Evolutionary conservation across 768 basidiomycete genomes (phyloP).

Genomic region (Lactarius sanguifluus): DNA sequence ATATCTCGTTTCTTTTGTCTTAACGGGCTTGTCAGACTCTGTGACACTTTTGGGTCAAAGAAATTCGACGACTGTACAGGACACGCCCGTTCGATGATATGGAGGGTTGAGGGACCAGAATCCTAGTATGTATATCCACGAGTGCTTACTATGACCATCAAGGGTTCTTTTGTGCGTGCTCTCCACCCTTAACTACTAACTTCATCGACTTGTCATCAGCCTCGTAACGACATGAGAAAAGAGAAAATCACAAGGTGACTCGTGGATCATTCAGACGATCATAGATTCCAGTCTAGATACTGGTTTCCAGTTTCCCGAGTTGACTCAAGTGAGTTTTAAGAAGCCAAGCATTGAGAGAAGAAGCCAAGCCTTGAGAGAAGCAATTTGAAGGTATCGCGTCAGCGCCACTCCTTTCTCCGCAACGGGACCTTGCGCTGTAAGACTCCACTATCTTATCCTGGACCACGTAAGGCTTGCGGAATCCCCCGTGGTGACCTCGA

Average conservation of each 20-base stretch:
- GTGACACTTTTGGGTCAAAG: constrained; percentile 25
- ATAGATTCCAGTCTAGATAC: constrained; percentile 96
- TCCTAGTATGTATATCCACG: constrained; percentile 83
- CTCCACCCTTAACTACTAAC: background rate
- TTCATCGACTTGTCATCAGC: constrained; percentile 47
- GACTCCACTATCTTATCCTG: constrained; percentile 90
- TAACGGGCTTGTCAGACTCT: constrained; percentile 1
- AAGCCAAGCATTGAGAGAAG: too few relatives aligned
- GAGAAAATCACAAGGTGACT: constrained; percentile 94
- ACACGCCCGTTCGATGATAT: constrained; percentile 83
- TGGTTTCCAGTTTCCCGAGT: constrained; percentile 92
- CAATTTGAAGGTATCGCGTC: constrained; percentile 64
- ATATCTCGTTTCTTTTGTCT: background rate
- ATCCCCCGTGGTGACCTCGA: constrained; percentile 98
- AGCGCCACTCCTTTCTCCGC: background rate
- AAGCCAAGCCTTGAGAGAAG: constrained; percentile 96
- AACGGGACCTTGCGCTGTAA: constrained; percentile 39
- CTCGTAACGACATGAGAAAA: constrained; percentile 95
- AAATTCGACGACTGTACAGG: constrained; percentile 68
- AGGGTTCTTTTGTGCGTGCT: constrained; percentile 77
- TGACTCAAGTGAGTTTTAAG: constrained; percentile 93
- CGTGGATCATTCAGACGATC: constrained; percentile 94
- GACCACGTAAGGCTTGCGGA: constrained; percentile 98
- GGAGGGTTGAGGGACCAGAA: constrained; percentile 94
- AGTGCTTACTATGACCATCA: constrained; percentile 92